A percentile compares a stretch with the other conserved stretches of the same genome.
Evolutionary conservation across 306 rosid species (phyloP).

Genomic region (Amphicarpaea edgeworthii): DNA sequence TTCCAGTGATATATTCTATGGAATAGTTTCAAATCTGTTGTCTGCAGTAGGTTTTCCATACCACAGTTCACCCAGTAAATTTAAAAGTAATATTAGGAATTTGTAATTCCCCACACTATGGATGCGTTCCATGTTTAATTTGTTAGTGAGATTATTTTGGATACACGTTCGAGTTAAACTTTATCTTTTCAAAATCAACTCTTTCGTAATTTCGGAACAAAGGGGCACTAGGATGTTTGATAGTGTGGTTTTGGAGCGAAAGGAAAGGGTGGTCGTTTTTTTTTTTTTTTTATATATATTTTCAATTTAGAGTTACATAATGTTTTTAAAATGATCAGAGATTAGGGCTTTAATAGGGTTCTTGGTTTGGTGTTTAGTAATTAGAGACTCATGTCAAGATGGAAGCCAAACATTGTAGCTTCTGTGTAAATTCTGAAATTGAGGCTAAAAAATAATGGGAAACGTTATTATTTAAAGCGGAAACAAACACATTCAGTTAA

Average conservation of each 20-base stretch:
- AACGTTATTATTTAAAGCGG: background rate
- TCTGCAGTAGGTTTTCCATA: conserved; percentile 5
- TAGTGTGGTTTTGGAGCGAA: background rate
- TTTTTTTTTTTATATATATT: too few relatives aligned
- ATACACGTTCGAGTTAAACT: background rate
- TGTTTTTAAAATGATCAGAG: background rate
- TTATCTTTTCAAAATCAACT: background rate
- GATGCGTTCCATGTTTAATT: background rate
- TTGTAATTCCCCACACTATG: background rate
- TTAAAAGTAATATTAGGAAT: background rate
- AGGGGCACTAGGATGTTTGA: background rate
- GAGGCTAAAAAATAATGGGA: background rate
- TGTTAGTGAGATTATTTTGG: background rate
- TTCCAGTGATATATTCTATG: background rate
- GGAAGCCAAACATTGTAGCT: background rate
- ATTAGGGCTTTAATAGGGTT: background rate
- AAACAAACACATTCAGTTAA: background rate
- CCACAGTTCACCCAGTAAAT: background rate
- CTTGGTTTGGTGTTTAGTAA: background rate
- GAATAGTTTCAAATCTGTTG: conserved; percentile 2
- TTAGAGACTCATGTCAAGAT: background rate
- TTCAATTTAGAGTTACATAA: background rate
- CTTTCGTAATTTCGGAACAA: background rate
- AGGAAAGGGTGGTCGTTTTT: too few relatives aligned
- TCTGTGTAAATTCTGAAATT: background rate